Evolutionary conservation across 805 yeast genomes (phyloP).

Genomic region (Monosporozyma servazzii): DNA sequence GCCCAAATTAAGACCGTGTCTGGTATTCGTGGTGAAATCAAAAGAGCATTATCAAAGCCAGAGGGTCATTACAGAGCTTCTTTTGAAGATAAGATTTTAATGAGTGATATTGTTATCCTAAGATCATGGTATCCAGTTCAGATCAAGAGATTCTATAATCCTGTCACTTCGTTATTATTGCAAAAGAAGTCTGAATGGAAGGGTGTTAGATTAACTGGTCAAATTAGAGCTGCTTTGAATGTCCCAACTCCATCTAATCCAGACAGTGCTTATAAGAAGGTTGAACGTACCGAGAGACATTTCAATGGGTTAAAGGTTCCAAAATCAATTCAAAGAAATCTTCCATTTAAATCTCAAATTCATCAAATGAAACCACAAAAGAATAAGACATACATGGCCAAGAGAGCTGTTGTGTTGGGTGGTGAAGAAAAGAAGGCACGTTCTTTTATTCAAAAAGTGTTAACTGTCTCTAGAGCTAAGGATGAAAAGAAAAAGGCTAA

Average conservation of each 20-base stretch:
- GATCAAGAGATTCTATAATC: slow-evolving; percentile 86
- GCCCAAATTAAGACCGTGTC: slow-evolving; percentile 94
- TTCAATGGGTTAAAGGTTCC: slow-evolving; percentile 89
- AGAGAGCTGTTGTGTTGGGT: slow-evolving; percentile 87
- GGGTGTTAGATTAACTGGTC: slow-evolving; percentile 94
- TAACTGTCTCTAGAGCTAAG: slow-evolving; percentile 78
- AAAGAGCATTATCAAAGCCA: slow-evolving; percentile 85
- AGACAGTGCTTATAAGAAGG: slow-evolving; percentile 50
- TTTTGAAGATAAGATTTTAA: slow-evolving; percentile 86
- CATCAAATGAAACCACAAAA: slow-evolving; percentile 81
- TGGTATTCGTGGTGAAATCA: slow-evolving; percentile 95
- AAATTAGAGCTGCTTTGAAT: slow-evolving; percentile 69
- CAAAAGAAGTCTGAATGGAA: slow-evolving; percentile 78
- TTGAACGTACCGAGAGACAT: slow-evolving; percentile 75
- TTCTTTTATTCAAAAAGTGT: slow-evolving; percentile 75
- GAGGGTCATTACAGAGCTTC: slow-evolving; percentile 96
- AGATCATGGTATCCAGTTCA: slow-evolving; percentile 96
- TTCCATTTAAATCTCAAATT: slow-evolving; percentile 91
- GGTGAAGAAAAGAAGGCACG: slow-evolving; percentile 94
- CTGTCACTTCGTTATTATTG: slow-evolving; percentile 83
- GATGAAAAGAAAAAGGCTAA: slow-evolving; percentile 66
- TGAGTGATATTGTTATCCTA: slow-evolving; percentile 82
- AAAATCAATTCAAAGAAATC: slow-evolving; percentile 55
- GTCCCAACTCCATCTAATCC: slow-evolving; percentile 52
- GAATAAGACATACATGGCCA: slow-evolving; percentile 70